These are phyloP conservation scores for Aspergillus novoparasiticus DNA, from an alignment of 2,329 filamentous ascomycete species.

Conservation along the genomic window DNA sequence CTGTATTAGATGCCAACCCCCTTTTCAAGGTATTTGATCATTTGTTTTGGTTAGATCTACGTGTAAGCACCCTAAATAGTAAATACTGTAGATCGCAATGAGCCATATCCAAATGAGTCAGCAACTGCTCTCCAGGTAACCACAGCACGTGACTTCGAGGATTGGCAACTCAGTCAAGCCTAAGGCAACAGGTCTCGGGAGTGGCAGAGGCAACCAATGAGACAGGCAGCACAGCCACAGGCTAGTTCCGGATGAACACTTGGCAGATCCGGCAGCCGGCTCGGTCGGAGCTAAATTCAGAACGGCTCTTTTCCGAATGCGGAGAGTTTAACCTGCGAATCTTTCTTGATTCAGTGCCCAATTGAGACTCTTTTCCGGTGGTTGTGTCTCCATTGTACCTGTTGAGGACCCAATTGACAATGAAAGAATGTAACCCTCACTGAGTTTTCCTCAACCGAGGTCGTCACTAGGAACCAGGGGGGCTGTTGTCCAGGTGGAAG, in stretches of 20 bases:
- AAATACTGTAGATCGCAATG: no score
- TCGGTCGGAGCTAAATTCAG: neutral
- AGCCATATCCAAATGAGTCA: no score
- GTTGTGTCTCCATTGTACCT: neutral
- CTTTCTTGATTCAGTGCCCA: neutral
- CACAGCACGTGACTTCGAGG: neutral
- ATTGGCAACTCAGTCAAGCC: neutral
- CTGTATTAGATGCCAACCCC: no score
- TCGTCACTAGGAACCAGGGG: constrained; percentile 2
- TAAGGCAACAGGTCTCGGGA: neutral
- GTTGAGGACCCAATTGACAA: neutral
- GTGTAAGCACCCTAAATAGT: no score
- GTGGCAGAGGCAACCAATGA: neutral
- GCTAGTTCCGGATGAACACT: neutral
- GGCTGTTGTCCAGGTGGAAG: neutral
- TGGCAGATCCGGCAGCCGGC: neutral
- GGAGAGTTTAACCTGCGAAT: neutral
- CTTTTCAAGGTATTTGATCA: no score
- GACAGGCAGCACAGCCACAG: neutral
- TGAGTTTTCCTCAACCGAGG: neutral
- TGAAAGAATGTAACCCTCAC: neutral
- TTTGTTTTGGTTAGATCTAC: no score
- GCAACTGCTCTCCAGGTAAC: no score
- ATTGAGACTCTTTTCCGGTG: neutral
- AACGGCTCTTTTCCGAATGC: neutral